Evolutionary conservation across 768 basidiomycete species (phyloP), one percentile per base, ranked within the genome.

Genomic region (Lentinus tigrinus): DNA sequence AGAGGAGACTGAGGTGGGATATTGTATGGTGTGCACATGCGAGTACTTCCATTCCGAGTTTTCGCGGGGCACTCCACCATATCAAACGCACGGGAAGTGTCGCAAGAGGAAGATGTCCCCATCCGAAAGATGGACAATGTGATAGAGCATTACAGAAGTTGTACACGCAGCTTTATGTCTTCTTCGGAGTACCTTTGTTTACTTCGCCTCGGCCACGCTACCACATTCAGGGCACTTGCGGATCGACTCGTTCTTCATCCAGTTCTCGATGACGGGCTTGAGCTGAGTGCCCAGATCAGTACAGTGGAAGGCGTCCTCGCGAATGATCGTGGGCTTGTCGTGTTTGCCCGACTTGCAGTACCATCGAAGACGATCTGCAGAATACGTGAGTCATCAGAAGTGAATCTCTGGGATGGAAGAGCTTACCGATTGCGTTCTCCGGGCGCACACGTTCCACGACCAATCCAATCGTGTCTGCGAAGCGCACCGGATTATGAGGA

Each of bases 401-500:
- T 42, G 34, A 28, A 1, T n/a, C 4, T 27, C 31, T 47, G 44
- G 21, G 9, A 63, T 0, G 28, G 17, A 23, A 9, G 17, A 10
- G n/a, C 83, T 56, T 60, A 93, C 96, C 96, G 50, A 85, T 75
- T 1, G 93, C 84, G 4, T 68, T 77, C n/a, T 78, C 76, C 0
- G 95, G 94, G 31, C 96, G 79, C 24, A 88, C 84, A 16, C 93
- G 84, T 72, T 99, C 96, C 31, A 96, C 77, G 21, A 98, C 96
- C 17, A 98, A 78, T 1, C 96, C 96, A 49, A 97, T 86, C 0
- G 96, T 98, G 72, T 98, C 78, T 1, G 86, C 86, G 65, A 88
- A 96, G 19, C 96, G 84, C 27, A 95, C 89, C 6, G 96, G 96
- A 67, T 96, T 97, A 73, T 99, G 96, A 0, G 96, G 96, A 0